Evolutionary conservation across 306 rosid species (phyloP).

Genomic region (Quercus aquifolioides): DNA sequence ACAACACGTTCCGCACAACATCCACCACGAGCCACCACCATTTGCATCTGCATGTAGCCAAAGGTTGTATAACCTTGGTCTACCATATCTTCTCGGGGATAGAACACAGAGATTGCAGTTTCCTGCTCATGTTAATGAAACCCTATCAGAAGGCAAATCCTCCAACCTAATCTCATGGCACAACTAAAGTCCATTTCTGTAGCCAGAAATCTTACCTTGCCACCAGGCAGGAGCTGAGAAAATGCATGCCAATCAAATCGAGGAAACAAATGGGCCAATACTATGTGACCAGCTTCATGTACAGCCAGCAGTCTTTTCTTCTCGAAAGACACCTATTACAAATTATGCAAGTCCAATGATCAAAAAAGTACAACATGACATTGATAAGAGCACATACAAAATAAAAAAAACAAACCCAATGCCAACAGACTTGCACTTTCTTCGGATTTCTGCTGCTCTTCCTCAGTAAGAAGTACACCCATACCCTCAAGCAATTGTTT

Average conservation of each 20-base stretch:
- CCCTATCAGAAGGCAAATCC: constrained; percentile 3
- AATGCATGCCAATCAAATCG: constrained; percentile 97
- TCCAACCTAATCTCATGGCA: constrained; percentile 16
- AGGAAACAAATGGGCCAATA: constrained; percentile 93
- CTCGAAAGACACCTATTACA: constrained; percentile 62
- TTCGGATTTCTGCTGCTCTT: constrained; percentile 91
- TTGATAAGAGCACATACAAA: background rate
- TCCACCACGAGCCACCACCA: constrained; percentile 98
- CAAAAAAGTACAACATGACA: constrained; percentile 6
- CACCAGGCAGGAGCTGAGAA: constrained; percentile 97
- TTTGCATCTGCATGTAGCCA: constrained; percentile 94
- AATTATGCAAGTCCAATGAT: background rate
- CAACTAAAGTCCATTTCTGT: constrained; percentile 2
- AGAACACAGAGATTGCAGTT: constrained; percentile 88
- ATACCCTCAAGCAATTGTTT: constrained; percentile 97
- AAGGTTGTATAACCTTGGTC: constrained; percentile 97
- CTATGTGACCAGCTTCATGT: constrained; percentile 94
- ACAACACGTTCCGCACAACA: constrained; percentile 85
- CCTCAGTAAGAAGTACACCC: constrained; percentile 99
- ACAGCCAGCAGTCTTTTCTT: constrained; percentile 90
- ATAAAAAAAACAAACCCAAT: background rate
- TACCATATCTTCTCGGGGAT: constrained; percentile 90
- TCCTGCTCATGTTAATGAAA: constrained; percentile 52
- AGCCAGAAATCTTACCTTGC: constrained; percentile 65
- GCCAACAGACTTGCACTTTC: constrained; percentile 53